Base-by-base conservation (phyloP, 1,139 yeast species). In the Debaryomyces robertsiae region DNA sequence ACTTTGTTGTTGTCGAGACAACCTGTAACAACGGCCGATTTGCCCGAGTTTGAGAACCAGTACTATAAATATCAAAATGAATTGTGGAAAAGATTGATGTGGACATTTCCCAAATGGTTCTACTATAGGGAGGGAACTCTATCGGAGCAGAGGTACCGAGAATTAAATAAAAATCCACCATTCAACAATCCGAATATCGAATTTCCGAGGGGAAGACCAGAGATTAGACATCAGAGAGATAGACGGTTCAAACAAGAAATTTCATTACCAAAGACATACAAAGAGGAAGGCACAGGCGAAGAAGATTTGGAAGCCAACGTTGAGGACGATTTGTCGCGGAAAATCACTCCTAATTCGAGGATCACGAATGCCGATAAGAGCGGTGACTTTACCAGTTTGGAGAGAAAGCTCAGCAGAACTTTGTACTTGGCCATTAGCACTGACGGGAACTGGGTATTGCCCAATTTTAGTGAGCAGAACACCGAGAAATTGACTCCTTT, bases 21-120 rank as follows among this genome's bases (percentile, higher is more conserved):
- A 38, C 98, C 98, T 22, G 73, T 93, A 34, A 79, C 93, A 42
- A 87, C 96, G 2, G 84, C 87, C 14, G 94, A 86, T 47, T 67
- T 82, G 41, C 74, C 84, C 9, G 78, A 74, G 42, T 84, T 93
- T 53, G 97, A 90, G 57, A 60, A 72, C 46, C 82, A 81, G 42
- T 93, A 84, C 65, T 87, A 84, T 61, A 73, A 80, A 45, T 94
- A 94, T 61, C 96, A 91, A 64, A 79, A 80, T 46, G 95, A 87
- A 59, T 74, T 93, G 46, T 91, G 91, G 74, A 83, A 82, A 56
- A 77, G 98, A 58, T 74, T 93, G 51, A 90, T 91, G 96, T 90
- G 97, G 96, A 90, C 98, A 0, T 93, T 93, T 63, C 98, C 98
- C 4, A 82, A 84, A 53, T 90, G 91, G 79, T 91, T 82, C 61